Evolutionary conservation across 2,329 filamentous ascomycete genomes (phyloP).

Genomic region (Aotearoamyces nothofagi): DNA sequence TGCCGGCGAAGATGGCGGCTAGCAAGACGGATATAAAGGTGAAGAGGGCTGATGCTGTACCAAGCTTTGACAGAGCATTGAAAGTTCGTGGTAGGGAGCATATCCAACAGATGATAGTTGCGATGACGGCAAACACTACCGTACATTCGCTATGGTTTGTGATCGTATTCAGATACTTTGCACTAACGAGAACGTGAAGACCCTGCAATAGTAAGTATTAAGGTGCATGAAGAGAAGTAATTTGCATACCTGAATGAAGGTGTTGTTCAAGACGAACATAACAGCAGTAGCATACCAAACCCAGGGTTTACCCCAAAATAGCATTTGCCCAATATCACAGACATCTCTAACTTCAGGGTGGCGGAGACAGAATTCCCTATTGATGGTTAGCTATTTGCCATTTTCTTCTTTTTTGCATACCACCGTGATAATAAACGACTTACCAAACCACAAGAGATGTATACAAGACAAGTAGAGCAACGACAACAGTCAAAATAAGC

Average conservation of each 20-base stretch:
- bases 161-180: slow-evolving; percentile 85
- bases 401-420: no score
- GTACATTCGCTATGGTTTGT: slow-evolving; percentile 59
- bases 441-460: slow-evolving; percentile 57
- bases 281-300: slow-evolving; percentile 54
- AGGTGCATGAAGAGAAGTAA: slow-evolving; percentile 5
- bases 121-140: slow-evolving; percentile 62
- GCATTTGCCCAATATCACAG: slow-evolving; percentile 88
- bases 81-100: slow-evolving; percentile 81
- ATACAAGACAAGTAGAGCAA: slow-evolving; percentile 69
- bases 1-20: slow-evolving; percentile 66
- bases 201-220: slow-evolving; percentile 28
- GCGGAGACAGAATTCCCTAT: slow-evolving; percentile 81
- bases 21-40: slow-evolving; percentile 82
- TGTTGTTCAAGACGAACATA: slow-evolving; percentile 93
- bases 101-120: slow-evolving; percentile 60
- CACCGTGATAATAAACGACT: slow-evolving; percentile 25
- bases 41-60: slow-evolving; percentile 67
- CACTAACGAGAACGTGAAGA: slow-evolving; percentile 70
- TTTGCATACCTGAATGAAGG: slow-evolving; percentile 66
- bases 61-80: slow-evolving; percentile 61
- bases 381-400: slow-evolving; percentile 33
- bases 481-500: slow-evolving; percentile 65
- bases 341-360: slow-evolving; percentile 88
- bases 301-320: slow-evolving; percentile 75